phyloP scores from a whole-genome alignment of 2,329 filamentous ascomycete genomes.

The Talaromyces verruculosus region DNA sequence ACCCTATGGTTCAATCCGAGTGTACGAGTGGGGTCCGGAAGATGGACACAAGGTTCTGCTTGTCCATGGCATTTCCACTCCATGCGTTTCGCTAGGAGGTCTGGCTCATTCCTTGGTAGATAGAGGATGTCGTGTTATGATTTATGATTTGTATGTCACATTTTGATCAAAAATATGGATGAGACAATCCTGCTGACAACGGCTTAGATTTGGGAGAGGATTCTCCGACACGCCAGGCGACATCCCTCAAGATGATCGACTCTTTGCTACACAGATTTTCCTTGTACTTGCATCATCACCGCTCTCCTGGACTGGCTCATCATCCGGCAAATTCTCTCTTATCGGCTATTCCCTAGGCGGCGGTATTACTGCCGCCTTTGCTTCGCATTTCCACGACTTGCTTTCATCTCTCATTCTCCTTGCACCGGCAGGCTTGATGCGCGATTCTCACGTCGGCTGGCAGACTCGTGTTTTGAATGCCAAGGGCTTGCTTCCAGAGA shows the following conservation, averaged over 20 bases:
- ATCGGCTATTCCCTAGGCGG: slow-evolving; percentile 81
- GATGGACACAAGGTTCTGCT: slow-evolving; percentile 70
- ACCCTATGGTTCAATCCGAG: slow-evolving; percentile 66
- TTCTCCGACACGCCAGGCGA: slow-evolving; percentile 69
- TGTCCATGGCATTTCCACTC: slow-evolving; percentile 79
- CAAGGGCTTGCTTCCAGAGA: slow-evolving; percentile 59
- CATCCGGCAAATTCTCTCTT: slow-evolving; percentile 61
- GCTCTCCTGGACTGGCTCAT: slow-evolving; percentile 61
- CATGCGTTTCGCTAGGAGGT: slow-evolving; percentile 66
- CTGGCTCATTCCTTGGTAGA: slow-evolving; percentile 65
- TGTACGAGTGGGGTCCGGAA: slow-evolving; percentile 79
- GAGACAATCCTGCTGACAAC: background rate
- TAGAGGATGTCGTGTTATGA: slow-evolving; percentile 71
- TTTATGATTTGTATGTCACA: slow-evolving; percentile 62
- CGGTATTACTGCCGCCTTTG: slow-evolving; percentile 68
- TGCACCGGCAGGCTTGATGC: slow-evolving; percentile 74
- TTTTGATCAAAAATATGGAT: background rate
- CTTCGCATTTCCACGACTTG: slow-evolving; percentile 66
- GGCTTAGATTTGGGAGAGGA: slow-evolving; percentile 60
- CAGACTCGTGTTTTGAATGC: slow-evolving; percentile 64
- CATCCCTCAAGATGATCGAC: slow-evolving; percentile 68
- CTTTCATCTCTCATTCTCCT: slow-evolving; percentile 71
- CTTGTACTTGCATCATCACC: slow-evolving; percentile 69
- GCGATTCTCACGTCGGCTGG: slow-evolving; percentile 61
- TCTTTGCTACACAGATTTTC: slow-evolving; percentile 72